phyloP scores from a whole-genome alignment of 2,329 filamentous ascomycete genomes.

The Fusarium kyushuense region DNA sequence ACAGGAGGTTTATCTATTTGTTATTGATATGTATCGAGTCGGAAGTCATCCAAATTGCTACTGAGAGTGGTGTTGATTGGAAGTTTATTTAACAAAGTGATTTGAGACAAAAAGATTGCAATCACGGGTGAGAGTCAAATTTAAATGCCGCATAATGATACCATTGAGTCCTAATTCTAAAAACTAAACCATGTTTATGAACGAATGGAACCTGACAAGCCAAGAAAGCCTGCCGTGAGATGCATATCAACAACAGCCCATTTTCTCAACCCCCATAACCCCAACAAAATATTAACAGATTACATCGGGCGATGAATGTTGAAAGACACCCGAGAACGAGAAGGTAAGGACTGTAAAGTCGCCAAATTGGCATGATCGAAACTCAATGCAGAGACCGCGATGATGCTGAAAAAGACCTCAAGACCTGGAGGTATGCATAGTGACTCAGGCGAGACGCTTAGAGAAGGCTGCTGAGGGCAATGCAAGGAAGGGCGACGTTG shows the following conservation, averaged over 20 bases:
- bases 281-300: not conserved
- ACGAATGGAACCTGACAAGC: not conserved
- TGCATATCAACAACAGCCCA: not conserved
- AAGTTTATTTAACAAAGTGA: too few species aligned
- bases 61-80: too few species aligned
- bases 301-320: not conserved
- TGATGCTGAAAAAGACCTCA: not conserved
- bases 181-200: too few species aligned
- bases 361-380: too few species aligned
- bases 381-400: not conserved
- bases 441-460: not conserved
- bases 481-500: constrained; percentile 13
- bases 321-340: not conserved
- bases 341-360: too few species aligned
- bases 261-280: constrained; percentile 1
- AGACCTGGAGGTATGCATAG: too few species aligned
- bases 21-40: too few species aligned
- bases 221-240: not conserved
- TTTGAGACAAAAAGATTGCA: too few species aligned
- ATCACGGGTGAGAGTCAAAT: too few species aligned
- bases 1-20: too few species aligned
- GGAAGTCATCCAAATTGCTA: too few species aligned
- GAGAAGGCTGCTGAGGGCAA: not conserved
- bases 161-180: constrained; percentile 11
- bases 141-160: not conserved